Evolutionary conservation across 352 stramenopile species (phyloP), one percentile per base, ranked within the genome.

Genomic region (Globisporangium abappressorium): DNA sequence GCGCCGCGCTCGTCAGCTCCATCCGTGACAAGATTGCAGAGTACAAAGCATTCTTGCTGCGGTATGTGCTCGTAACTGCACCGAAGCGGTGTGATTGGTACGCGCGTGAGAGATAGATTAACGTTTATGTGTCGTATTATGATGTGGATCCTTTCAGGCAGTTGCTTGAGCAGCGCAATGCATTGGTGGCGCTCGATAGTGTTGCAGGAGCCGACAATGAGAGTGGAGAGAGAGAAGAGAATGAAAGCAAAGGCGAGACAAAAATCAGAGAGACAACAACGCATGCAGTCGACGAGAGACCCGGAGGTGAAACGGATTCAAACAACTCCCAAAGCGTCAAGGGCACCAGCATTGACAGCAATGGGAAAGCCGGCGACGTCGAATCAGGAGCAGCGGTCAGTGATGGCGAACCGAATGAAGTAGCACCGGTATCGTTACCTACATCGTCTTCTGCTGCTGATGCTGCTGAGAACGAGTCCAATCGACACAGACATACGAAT

Each of bases 31-130:
- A 78, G 73, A 84, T 93, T 71, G 73, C 89, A 57, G 81, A 84
- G 77, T 91, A 93, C 80, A 90, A 91, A 70, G 73, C 82, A 70
- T 66, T 79, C 62, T 70, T 91, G 54, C 78, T 91, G 65, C 77
- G 80, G 85, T 93, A 72, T 67, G 82, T 81, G 28, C 12, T 22
- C 11, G 4, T 8, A n/a, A 14, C 18, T 22, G 20, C 24, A 15
- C 46, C 6, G 20, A 47, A 5, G 33, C 20, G 3, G 28, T 15
- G 64, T 20, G n/a, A 66, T 38, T 62, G 5, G 15, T 38, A 7
- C 55, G 43, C 63, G 28, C 60, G 34, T 66, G 20, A 22, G 7
- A 55, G 12, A 22, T 28, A 26, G n/a, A 38, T 47, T 69, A 33
- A 64, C 30, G 41, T 15, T n/a, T 49, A 3, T 26, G 18, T 5